Conservation (phyloP, 768 basidiomycete genomes). For the Pluteus cervinus region DNA sequence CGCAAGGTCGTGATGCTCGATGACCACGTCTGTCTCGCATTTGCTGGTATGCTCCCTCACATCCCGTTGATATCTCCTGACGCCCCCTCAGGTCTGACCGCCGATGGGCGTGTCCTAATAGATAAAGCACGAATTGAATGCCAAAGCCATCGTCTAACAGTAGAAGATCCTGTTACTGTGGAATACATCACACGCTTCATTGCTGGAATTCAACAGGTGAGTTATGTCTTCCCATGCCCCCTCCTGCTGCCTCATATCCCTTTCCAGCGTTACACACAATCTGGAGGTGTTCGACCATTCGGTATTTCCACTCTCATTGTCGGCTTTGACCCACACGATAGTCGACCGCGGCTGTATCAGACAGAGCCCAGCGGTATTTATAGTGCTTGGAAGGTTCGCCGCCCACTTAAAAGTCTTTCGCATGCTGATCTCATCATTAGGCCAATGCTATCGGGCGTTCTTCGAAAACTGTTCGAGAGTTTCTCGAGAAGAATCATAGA, state of each 20-base stretch:
- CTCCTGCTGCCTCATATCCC: constrained; percentile 1
- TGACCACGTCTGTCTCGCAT: constrained; percentile 95
- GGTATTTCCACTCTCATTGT: constrained; percentile 96
- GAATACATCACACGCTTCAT: constrained; percentile 98
- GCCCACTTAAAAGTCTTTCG: not conserved
- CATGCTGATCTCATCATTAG: constrained; percentile 31
- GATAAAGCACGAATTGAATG: constrained; percentile 98
- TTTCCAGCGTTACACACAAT: constrained; percentile 89
- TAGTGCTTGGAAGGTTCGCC: constrained; percentile 90
- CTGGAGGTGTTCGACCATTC: constrained; percentile 96
- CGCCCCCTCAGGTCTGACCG: constrained; percentile 73
- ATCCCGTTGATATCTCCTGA: constrained; percentile 2
- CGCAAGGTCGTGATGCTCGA: constrained; percentile 98
- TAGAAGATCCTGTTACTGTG: constrained; percentile 96
- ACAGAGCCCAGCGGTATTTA: constrained; percentile 98
- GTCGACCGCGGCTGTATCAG: constrained; percentile 84
- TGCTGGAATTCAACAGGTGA: constrained; percentile 97
- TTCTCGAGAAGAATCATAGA: constrained; percentile 96
- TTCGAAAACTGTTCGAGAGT: constrained; percentile 97
- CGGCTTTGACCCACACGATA: constrained; percentile 94
- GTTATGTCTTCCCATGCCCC: constrained; percentile 10
- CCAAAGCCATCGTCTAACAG: constrained; percentile 93
- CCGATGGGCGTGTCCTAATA: constrained; percentile 95
- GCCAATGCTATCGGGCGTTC: constrained; percentile 98
- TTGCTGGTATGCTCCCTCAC: constrained; percentile 67